Base-by-base conservation (phyloP, 495 filamentous ascomycete species). In the Annulohypoxylon bovei region DNA sequence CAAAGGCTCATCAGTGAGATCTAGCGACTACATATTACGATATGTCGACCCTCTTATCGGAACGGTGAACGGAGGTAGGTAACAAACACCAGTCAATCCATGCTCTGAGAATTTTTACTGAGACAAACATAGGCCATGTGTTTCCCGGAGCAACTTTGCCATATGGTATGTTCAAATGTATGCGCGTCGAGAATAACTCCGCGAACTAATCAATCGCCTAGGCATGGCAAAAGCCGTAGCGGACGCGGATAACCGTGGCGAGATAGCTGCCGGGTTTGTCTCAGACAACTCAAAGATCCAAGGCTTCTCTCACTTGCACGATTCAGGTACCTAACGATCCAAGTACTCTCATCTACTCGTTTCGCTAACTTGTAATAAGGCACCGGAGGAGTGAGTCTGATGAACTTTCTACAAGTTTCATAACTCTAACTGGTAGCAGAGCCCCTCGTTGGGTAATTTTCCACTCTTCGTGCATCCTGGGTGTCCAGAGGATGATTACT, bases 391-490 rank as follows among this genome's bases (percentile, higher is more conserved):
- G 77, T 79, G 49, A 75, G 77, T 79, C 30, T 9, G 25, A 37
- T 28, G 16, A 27, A 44, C 42, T 54, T 39, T n/a, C 0, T 74
- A 73, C 2, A 52, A 49, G 6, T 65, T 70, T 8, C 66, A 68
- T 42, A 74, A 70, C 28, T 75, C 70, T 73, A 50, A 75, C 53
- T 49, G 42, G 59, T 14, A 30, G 12, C 66, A 79, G 77, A 77
- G 81, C 9, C 83, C 89, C 8, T 92, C 89, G 1, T 73, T 94
- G 67, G 92, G 92, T 25, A 92, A 93, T 74, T 93, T 93, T 69
- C 90, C 91, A 0, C 80, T 93, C 0, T 93, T 93, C 66, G 83
- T 88, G 1, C 88, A 91, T 39, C 83, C 88, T 6, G 81, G 86
- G 25, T 94, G 92, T 62, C 84, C 87, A 0, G 83, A 85, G 16